These are phyloP conservation scores for Chlamydomonas sp. DNA, from an alignment of 139 green algal genomes.

Conservation along the genomic window DNA sequence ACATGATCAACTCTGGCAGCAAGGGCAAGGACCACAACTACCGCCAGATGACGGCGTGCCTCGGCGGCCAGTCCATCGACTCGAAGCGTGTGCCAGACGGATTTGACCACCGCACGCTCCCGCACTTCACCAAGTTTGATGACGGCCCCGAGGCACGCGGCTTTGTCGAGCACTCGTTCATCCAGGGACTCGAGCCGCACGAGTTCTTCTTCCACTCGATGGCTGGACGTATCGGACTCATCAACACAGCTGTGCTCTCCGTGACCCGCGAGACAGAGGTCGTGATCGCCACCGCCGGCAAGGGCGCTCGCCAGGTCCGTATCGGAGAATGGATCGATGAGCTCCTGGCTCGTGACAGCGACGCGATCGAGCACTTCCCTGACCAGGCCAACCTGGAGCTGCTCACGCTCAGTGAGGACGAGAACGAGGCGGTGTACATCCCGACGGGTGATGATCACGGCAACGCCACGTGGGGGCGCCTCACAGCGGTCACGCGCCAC, in stretches of 20 bases:
- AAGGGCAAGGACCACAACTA: constrained; percentile 98
- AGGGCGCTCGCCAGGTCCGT: constrained; percentile 23
- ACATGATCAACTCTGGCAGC: constrained; percentile 80
- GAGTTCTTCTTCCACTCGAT: constrained; percentile 99
- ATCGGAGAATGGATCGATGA: constrained; percentile 33
- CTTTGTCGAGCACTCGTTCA: constrained; percentile 97
- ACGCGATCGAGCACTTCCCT: background rate
- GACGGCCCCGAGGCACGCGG: constrained; percentile 85
- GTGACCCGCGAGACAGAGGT: constrained; percentile 13
- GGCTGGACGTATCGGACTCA: constrained; percentile 91
- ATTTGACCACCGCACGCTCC: constrained; percentile 80
- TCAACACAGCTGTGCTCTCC: constrained; percentile 88
- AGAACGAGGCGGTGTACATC: constrained; percentile 25
- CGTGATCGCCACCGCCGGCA: background rate
- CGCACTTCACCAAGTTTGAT: constrained; percentile 84
- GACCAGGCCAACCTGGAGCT: constrained; percentile 18
- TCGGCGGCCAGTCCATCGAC: constrained; percentile 96
- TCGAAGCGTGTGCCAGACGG: constrained; percentile 94
- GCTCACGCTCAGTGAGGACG: constrained; percentile 15
- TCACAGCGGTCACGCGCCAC: constrained; percentile 18
- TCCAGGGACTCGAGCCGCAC: constrained; percentile 82
- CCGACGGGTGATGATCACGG: constrained; percentile 7
- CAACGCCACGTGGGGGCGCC: background rate
- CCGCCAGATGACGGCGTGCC: constrained; percentile 94
- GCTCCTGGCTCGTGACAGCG: background rate